These are phyloP conservation scores for Microsporum audouinii DNA, from an alignment of 2,329 filamentous ascomycete genomes.

Conservation along the genomic window DNA sequence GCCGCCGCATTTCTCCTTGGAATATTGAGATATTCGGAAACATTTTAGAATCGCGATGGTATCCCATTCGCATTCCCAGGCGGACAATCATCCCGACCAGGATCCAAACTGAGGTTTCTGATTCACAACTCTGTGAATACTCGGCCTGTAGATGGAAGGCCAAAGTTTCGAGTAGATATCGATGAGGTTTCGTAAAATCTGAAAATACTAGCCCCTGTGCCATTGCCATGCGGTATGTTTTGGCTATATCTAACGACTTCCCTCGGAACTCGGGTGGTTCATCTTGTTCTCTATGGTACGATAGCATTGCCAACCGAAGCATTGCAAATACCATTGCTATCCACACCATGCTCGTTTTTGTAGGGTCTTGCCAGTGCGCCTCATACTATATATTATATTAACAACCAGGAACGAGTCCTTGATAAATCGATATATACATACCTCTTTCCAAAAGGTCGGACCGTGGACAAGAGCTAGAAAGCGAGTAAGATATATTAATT, in stretches of 20 bases:
- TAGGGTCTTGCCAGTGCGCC: slow-evolving; percentile 49
- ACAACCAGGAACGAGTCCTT: background rate
- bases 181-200: slow-evolving; percentile 53
- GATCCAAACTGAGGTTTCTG: slow-evolving; percentile 50
- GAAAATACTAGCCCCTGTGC: slow-evolving; percentile 52
- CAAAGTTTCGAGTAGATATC: slow-evolving; percentile 50
- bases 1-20: slow-evolving; percentile 47
- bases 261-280: slow-evolving; percentile 53
- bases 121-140: slow-evolving; percentile 47
- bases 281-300: slow-evolving; percentile 50
- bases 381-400: slow-evolving; percentile 40
- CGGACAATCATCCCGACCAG: slow-evolving; percentile 50
- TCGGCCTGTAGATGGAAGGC: slow-evolving; percentile 53
- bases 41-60: slow-evolving; percentile 50
- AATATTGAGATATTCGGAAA: slow-evolving; percentile 50
- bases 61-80: slow-evolving; percentile 55
- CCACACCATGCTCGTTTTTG: slow-evolving; percentile 49
- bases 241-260: slow-evolving; percentile 40
- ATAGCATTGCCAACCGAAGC: slow-evolving; percentile 54
- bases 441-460: slow-evolving; percentile 70
- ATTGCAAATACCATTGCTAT: slow-evolving; percentile 52
- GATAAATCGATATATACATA: slow-evolving; percentile 24
- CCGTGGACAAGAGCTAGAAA: slow-evolving; percentile 58
- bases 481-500: slow-evolving; percentile 9
- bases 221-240: slow-evolving; percentile 41